Conservation (phyloP, 2,329 filamentous ascomycete species). For the Coniella lustricola region DNA sequence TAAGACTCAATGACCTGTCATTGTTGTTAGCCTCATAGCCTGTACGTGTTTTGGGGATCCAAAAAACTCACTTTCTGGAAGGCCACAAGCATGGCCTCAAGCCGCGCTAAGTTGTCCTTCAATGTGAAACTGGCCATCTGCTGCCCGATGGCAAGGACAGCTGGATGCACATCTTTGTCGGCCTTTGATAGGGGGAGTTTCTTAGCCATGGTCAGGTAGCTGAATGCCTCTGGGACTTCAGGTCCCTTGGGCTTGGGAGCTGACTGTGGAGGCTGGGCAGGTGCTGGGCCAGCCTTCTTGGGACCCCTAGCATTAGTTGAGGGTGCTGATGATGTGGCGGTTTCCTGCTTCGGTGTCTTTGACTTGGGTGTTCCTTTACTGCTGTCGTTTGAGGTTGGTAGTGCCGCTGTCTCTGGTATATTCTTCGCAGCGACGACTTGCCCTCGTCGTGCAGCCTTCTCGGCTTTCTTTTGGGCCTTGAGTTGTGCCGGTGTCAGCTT, state of each 20-base stretch:
- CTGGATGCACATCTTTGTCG: conserved; percentile 76
- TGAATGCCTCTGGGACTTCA: conserved; percentile 65
- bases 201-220: conserved; percentile 68
- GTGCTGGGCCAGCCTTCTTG: conserved; percentile 20
- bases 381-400: conserved; percentile 34
- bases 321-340: conserved; percentile 22
- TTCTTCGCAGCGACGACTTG: conserved; percentile 54
- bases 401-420: conserved; percentile 29
- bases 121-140: conserved; percentile 86
- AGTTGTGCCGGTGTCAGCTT: conserved; percentile 70
- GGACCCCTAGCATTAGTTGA: conserved; percentile 21
- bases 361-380: conserved; percentile 32
- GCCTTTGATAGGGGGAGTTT: conserved; percentile 48
- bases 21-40: conserved; percentile 10
- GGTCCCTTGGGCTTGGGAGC: conserved; percentile 46
- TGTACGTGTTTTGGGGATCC: background rate
- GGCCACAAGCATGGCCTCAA: conserved; percentile 79
- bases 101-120: conserved; percentile 80
- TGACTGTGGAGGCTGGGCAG: conserved; percentile 22
- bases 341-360: conserved; percentile 40
- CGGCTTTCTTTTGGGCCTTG: conserved; percentile 84
- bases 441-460: conserved; percentile 81
- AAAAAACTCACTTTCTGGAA: conserved; percentile 71
- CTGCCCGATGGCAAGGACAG: conserved; percentile 76
- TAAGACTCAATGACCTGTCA: conserved; percentile 87